Evolutionary conservation across 2,329 filamentous ascomycete species (phyloP), one percentile per base, ranked within the genome.

Genomic region (Sordariomycetes sp.): DNA sequence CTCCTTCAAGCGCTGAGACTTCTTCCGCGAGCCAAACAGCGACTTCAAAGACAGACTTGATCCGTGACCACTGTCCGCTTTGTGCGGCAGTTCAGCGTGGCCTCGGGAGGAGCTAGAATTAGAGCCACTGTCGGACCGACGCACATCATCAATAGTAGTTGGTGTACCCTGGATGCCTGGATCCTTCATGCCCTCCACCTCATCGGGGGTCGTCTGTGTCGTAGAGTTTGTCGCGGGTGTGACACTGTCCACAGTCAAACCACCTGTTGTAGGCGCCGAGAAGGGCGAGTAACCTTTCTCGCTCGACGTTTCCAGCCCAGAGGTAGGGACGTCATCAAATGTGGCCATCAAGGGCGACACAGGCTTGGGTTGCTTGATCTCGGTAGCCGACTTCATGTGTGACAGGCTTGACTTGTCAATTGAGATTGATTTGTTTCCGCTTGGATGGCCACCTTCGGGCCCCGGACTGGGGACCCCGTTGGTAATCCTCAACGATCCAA

Each of bases 61-160:
- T 44, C 72, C 72, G 44, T 79, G 79, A 12, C 73, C 73, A 18
- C 72, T 78, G 45, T 79, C 74, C 25, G 70, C 65, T 40, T 75
- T 75, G 21, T 66, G 63, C n/a, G 73, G 53, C 5, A 65, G 52
- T 35, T 62, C 33, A 10, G 15, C 27, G 21, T 11, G 10, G 33
- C 33, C 66, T 12, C 55, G 55, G 1, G 62, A 58, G 11, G 43
- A 51, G 32, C 64, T 59, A 2, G 57, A 58, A 5, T 64, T 53
- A 29, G 71, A 60, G 3, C 68, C 71, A 39, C 70, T 75, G 38
- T 74, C 70, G 14, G 52, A 47, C 30, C 53, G 50, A 9, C 37
- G 40, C 21, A 57, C 39, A 35, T 15, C 30, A 21, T 23, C 30
- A 7, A n/a, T 21, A 8, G 11, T 28, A 28, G 6, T 28, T 27